Percentiles rank a stretch among this genome's conserved stretches.
phyloP scores from a whole-genome alignment of 306 rosid genomes.

The Canavalia gladiata region DNA sequence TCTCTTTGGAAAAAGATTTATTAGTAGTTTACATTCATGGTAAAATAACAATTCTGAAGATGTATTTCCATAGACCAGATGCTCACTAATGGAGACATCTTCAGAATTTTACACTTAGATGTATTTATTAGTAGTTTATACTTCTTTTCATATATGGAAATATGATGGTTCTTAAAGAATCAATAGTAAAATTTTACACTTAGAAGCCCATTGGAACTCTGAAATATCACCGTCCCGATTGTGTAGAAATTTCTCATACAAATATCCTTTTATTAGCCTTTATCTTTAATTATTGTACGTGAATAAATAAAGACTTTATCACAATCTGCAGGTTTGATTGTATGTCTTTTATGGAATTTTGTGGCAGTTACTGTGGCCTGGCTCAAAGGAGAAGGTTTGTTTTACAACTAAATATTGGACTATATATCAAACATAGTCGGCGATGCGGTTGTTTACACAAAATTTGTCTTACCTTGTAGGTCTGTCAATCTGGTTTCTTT shows the following conservation, averaged over 20 bases:
- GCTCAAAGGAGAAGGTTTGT: conserved; percentile 78
- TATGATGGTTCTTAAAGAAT: conserved; percentile 16
- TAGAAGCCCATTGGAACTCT: background rate
- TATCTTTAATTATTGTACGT: background rate
- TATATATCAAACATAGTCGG: background rate
- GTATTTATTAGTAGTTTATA: background rate
- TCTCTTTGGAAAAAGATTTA: background rate
- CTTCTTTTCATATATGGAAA: background rate
- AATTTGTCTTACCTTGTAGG: conserved; percentile 59
- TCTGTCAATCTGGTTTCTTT: conserved; percentile 71
- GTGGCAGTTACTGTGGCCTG: conserved; percentile 75
- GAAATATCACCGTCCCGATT: conserved; percentile 7
- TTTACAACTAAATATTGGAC: conserved; percentile 30
- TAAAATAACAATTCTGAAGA: background rate
- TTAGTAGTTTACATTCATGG: background rate
- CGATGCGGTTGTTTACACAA: conserved; percentile 35
- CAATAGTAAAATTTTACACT: background rate
- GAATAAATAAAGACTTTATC: conserved; percentile 31
- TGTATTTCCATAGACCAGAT: too few relatives aligned
- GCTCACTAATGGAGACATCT: too few relatives aligned
- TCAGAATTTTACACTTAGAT: too few relatives aligned
- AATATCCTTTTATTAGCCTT: conserved; percentile 29
- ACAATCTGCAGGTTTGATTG: conserved; percentile 69
- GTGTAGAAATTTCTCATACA: conserved; percentile 2
- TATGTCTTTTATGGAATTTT: conserved; percentile 76